These are phyloP conservation scores for Zygosaccharomyces rouxii DNA, from an alignment of 805 yeast species.

Conservation along the genomic window DNA sequence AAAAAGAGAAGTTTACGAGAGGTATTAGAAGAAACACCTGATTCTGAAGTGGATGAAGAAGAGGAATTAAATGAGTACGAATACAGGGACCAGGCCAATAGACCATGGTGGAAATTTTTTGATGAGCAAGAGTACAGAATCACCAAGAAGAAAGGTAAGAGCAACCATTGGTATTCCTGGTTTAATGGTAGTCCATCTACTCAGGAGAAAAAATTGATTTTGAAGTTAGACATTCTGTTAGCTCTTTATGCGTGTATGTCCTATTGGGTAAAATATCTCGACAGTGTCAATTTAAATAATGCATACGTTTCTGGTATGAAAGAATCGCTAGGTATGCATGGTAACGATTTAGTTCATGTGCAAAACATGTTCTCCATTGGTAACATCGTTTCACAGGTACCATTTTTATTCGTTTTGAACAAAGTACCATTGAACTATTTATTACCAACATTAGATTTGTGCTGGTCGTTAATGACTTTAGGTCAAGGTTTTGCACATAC, in stretches of 20 bases:
- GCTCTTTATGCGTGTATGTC: conserved; percentile 53
- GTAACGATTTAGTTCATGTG: conserved; percentile 58
- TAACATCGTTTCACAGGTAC: conserved; percentile 55
- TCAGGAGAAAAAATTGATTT: conserved; percentile 40
- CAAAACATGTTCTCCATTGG: conserved; percentile 59
- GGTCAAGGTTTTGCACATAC: conserved; percentile 43
- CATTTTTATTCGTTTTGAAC: conserved; percentile 54
- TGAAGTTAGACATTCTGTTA: conserved; percentile 49
- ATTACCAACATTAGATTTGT: conserved; percentile 46
- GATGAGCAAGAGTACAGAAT: conserved; percentile 61
- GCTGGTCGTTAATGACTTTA: conserved; percentile 61
- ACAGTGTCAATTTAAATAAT: conserved; percentile 54
- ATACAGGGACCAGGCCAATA: conserved; percentile 49
- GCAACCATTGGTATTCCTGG: conserved; percentile 50
- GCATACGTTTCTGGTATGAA: conserved; percentile 65
- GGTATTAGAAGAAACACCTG: conserved; percentile 2
- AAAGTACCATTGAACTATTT: conserved; percentile 48
- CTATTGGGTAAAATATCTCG: conserved; percentile 65
- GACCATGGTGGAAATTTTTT: conserved; percentile 53
- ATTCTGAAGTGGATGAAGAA: background rate
- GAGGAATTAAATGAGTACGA: conserved; percentile 27
- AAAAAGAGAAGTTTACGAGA: background rate
- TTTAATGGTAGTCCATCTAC: conserved; percentile 46
- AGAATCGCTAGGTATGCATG: conserved; percentile 51
- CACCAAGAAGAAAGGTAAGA: conserved; percentile 31